These are phyloP conservation scores for Neoboletus magnificus DNA, from an alignment of 768 basidiomycete genomes.

Conservation along the genomic window DNA sequence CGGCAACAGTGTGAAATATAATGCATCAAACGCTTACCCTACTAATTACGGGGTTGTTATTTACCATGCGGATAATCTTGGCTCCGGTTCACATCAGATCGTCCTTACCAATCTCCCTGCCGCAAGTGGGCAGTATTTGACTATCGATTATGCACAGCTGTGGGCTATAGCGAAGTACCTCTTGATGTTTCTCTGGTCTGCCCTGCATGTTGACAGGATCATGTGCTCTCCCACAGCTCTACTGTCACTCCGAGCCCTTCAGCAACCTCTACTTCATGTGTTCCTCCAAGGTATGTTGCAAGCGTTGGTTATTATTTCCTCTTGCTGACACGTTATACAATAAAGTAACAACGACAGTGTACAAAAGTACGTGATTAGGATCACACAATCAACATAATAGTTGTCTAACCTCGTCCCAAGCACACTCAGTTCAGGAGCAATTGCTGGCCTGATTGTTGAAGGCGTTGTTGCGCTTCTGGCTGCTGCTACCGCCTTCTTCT, in stretches of 20 bases:
- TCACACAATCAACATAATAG: not conserved
- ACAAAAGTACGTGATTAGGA: slow-evolving; percentile 13
- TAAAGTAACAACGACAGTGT: not conserved
- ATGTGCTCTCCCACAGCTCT: not conserved
- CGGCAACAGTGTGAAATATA: slow-evolving; percentile 15
- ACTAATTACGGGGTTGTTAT: slow-evolving; percentile 28
- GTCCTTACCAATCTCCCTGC: slow-evolving; percentile 32
- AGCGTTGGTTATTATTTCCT: not conserved
- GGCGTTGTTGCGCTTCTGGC: slow-evolving; percentile 13
- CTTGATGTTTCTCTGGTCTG: not conserved
- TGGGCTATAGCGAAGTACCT: slow-evolving; percentile 19
- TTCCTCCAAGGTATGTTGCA: slow-evolving; percentile 6
- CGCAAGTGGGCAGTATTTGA: slow-evolving; percentile 19
- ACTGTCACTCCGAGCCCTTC: not conserved
- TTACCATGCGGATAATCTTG: slow-evolving; percentile 37
- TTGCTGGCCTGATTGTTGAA: slow-evolving; percentile 22
- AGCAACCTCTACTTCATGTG: not conserved
- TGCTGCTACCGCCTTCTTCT: slow-evolving; percentile 12
- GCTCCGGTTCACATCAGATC: slow-evolving; percentile 36
- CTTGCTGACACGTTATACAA: not conserved
- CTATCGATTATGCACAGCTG: slow-evolving; percentile 34
- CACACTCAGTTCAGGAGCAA: slow-evolving; percentile 18
- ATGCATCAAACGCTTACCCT: slow-evolving; percentile 13
- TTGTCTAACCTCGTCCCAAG: slow-evolving; percentile 10
- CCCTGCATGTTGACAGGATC: not conserved